These are phyloP conservation scores for Juncus effusus DNA, from an alignment of 176 grass and related monocot species.

Conservation along the genomic window DNA sequence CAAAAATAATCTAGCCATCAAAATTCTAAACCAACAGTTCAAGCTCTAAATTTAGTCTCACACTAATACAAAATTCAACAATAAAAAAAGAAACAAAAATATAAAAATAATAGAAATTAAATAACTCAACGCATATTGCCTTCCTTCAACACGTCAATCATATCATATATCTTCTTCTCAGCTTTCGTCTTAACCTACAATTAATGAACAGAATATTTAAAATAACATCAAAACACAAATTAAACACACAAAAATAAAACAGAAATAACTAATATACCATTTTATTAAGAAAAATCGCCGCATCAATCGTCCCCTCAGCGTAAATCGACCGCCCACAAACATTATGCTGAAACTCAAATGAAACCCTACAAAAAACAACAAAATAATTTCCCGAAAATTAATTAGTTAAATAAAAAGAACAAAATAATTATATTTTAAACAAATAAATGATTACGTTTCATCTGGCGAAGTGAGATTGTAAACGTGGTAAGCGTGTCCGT, in stretches of 20 bases:
- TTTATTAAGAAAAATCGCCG: slow-evolving; percentile 76
- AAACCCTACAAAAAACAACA: slow-evolving; percentile 44
- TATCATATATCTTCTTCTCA: slow-evolving; percentile 72
- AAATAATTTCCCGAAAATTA: slow-evolving; percentile 7
- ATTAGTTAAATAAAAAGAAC: slow-evolving; percentile 18
- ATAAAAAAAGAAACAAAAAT: background rate
- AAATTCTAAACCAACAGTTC: too few relatives aligned
- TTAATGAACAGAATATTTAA: too few relatives aligned
- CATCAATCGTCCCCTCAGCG: slow-evolving; percentile 83
- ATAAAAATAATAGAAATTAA: too few relatives aligned
- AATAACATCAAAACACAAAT: too few relatives aligned
- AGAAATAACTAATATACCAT: slow-evolving; percentile 41
- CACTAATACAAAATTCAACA: too few relatives aligned
- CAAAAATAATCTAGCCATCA: too few relatives aligned
- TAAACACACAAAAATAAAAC: background rate
- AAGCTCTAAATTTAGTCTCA: too few relatives aligned
- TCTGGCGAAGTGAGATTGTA: slow-evolving; percentile 95
- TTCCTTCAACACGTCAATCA: slow-evolving; percentile 84
- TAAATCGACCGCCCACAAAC: slow-evolving; percentile 88
- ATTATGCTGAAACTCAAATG: slow-evolving; percentile 97
- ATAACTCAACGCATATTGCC: slow-evolving; percentile 87
- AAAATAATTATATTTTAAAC: background rate
- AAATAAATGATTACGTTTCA: slow-evolving; percentile 53
- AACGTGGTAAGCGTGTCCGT: slow-evolving; percentile 86
- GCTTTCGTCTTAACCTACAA: slow-evolving; percentile 60